phyloP scores from a whole-genome alignment of 2,329 filamentous ascomycete species.

The Esteya vermicola region DNA sequence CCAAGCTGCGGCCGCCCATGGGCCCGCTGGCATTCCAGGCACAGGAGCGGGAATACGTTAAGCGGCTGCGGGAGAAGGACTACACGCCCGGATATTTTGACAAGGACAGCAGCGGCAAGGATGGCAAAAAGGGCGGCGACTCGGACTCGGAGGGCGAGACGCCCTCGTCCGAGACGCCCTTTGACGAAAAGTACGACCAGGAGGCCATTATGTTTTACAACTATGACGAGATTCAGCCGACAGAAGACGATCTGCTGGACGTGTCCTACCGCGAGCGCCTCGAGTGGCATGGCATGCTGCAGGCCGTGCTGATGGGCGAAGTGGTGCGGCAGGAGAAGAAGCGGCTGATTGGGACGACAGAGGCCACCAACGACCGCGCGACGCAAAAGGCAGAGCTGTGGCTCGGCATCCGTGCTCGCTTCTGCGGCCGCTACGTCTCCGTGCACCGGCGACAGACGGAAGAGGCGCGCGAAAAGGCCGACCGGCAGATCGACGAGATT shows the following conservation, averaged over 20 bases:
- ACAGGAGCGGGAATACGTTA: constrained; percentile 90
- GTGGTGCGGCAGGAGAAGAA: constrained; percentile 98
- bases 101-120: constrained; percentile 38
- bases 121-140: constrained; percentile 51
- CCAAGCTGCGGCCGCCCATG: constrained; percentile 35
- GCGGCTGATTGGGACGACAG: constrained; percentile 66
- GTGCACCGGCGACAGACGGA: constrained; percentile 82
- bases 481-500: constrained; percentile 69
- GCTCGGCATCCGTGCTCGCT: constrained; percentile 72
- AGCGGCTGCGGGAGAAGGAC: constrained; percentile 68
- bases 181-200: constrained; percentile 79
- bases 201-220: constrained; percentile 88
- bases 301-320: constrained; percentile 88
- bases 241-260: constrained; percentile 77
- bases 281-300: constrained; percentile 97
- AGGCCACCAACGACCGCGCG: constrained; percentile 40
- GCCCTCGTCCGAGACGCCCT: constrained; percentile 68
- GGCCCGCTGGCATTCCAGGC: constrained; percentile 42
- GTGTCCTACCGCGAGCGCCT: constrained; percentile 77
- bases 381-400: constrained; percentile 72
- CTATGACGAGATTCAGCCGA: constrained; percentile 78
- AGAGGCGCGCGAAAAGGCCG: constrained; percentile 61
- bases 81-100: constrained; percentile 56
- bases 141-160: constrained; percentile 87
- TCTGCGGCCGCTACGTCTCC: constrained; percentile 69